phyloP scores from a whole-genome alignment of 108 stramenopile species.

The Nitzschia sp. region DNA sequence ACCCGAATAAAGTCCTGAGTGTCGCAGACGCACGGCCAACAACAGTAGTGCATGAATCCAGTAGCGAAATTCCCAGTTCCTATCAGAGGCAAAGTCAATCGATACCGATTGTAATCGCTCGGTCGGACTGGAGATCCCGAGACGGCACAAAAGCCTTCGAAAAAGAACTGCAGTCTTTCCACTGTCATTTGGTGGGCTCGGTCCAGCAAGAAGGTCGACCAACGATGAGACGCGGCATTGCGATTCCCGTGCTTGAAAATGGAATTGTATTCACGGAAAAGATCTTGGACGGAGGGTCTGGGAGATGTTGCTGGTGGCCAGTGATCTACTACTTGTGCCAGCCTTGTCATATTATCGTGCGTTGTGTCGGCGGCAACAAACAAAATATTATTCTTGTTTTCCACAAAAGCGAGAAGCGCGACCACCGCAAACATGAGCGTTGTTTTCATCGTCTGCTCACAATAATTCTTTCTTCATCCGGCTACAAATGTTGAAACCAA shows the following conservation, averaged over 20 bases:
- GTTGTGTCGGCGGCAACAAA: too few relatives aligned
- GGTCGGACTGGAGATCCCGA: not conserved
- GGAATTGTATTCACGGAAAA: slow-evolving; percentile 5
- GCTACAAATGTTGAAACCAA: too few relatives aligned
- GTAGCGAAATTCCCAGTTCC: not conserved
- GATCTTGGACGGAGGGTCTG: not conserved
- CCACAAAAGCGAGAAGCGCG: too few relatives aligned
- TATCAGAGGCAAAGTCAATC: not conserved
- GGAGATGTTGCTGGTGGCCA: slow-evolving; percentile 9
- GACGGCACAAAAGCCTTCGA: not conserved
- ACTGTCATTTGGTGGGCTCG: slow-evolving; percentile 6
- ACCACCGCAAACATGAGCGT: too few relatives aligned
- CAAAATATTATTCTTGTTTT: too few relatives aligned
- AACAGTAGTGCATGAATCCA: slow-evolving; percentile 34
- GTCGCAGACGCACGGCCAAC: slow-evolving; percentile 41
- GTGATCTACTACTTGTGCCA: too few relatives aligned
- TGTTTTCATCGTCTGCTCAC: too few relatives aligned
- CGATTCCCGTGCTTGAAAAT: slow-evolving; percentile 29
- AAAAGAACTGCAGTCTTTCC: slow-evolving; percentile 1
- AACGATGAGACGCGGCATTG: slow-evolving; percentile 26
- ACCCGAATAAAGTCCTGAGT: slow-evolving; percentile 31
- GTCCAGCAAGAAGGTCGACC: slow-evolving; percentile 25
- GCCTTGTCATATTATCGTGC: too few relatives aligned
- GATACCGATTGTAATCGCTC: not conserved
- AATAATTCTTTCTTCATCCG: too few relatives aligned